Evolutionary conservation across 73 alveolate genomes (phyloP).

Genomic region (Paramecium tetraurelia): DNA sequence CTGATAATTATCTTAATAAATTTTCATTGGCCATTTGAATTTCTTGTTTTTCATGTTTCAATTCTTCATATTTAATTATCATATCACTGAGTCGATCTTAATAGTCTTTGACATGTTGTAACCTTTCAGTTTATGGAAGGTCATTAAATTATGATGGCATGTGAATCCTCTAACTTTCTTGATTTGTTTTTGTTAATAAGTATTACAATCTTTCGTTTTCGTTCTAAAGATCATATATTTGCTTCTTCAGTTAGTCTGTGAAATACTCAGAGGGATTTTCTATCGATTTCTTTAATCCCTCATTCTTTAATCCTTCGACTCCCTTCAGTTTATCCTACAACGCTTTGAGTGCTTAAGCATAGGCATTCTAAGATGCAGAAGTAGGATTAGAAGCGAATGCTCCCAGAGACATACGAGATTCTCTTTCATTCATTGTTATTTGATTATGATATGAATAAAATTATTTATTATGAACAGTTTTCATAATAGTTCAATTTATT

Average conservation of each 20-base stretch:
- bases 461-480: neutral
- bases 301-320: neutral
- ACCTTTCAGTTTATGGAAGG: neutral
- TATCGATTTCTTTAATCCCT: neutral
- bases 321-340: neutral
- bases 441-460: neutral
- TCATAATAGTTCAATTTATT: neutral
- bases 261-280: neutral
- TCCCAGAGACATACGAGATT: neutral
- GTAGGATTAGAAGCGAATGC: neutral
- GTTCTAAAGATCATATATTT: neutral
- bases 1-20: neutral
- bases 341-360: neutral
- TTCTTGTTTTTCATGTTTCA: neutral
- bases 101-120: neutral
- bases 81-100: constrained; percentile 8
- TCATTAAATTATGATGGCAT: neutral
- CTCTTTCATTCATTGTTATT: neutral
- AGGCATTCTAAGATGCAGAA: neutral
- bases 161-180: neutral
- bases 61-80: neutral
- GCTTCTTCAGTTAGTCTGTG: neutral
- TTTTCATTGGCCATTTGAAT: neutral
- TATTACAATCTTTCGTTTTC: constrained; percentile 8
- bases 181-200: neutral